These are phyloP conservation scores for Takakia lepidozioides DNA, from an alignment of 225 moss, liverwort and hornwort species.

Conservation along the genomic window DNA sequence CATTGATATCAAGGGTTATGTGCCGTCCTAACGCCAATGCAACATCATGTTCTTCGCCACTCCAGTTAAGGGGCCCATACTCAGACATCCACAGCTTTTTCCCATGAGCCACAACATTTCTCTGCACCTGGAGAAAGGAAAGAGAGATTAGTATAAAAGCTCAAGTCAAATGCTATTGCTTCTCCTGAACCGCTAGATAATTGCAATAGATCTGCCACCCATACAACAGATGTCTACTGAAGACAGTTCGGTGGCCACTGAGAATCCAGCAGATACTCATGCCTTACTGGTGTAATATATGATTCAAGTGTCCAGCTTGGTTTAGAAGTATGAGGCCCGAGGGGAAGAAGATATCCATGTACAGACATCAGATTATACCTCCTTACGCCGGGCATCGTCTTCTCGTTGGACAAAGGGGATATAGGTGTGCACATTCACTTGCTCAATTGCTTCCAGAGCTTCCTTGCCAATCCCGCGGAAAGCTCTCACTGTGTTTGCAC, in stretches of 20 bases:
- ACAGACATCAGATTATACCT: too few species aligned
- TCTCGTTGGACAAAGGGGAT: conserved; percentile 71
- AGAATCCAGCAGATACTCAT: too few species aligned
- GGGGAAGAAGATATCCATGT: too few species aligned
- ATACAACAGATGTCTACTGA: too few species aligned
- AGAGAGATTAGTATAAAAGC: too few species aligned
- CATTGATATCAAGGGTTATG: conserved; percentile 81
- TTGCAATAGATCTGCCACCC: too few species aligned
- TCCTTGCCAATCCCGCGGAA: conserved; percentile 59
- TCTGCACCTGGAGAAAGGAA: conserved; percentile 38
- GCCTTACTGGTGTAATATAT: too few species aligned
- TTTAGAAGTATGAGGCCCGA: too few species aligned
- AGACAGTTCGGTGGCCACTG: too few species aligned
- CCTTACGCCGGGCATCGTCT: conserved; percentile 73
- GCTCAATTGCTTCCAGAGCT: conserved; percentile 53
- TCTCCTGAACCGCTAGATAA: too few species aligned
- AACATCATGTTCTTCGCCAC: conserved; percentile 59
- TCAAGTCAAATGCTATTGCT: too few species aligned
- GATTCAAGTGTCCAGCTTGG: too few species aligned
- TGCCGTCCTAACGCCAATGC: conserved; percentile 70
- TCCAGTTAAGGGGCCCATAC: conserved; percentile 79
- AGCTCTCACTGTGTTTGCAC: conserved; percentile 62
- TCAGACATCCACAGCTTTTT: conserved; percentile 99
- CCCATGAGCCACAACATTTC: conserved; percentile 32
- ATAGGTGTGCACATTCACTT: conserved; percentile 86